Conservation (phyloP, 2,329 filamentous ascomycete genomes). For the Arachnomyces sp. region DNA sequence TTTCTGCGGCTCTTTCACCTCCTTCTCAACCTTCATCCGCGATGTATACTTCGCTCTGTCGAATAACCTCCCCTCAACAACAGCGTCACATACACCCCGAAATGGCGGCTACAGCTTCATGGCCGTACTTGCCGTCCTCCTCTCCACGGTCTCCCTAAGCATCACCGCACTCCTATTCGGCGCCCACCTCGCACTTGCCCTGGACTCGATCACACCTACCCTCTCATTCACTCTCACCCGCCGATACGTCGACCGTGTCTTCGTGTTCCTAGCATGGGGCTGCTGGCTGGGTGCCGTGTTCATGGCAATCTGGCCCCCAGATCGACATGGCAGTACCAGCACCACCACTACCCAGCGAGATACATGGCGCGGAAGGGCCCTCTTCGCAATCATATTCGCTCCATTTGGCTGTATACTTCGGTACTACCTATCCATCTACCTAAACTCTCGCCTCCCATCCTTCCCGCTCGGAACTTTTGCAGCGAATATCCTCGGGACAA, state of each 20-base stretch:
- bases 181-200: conserved; percentile 60
- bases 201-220: conserved; percentile 52
- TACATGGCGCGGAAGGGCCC: conserved; percentile 64
- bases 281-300: conserved; percentile 72
- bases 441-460: conserved; percentile 58
- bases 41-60: conserved; percentile 72
- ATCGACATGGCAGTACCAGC: conserved; percentile 27
- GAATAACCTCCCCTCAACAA: conserved; percentile 53
- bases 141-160: conserved; percentile 63
- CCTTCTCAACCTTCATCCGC: conserved; percentile 76
- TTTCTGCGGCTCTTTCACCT: conserved; percentile 84
- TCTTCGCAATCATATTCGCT: conserved; percentile 74
- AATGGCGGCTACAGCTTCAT: conserved; percentile 74
- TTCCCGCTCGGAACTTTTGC: conserved; percentile 84
- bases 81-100: conserved; percentile 39
- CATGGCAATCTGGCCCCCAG: conserved; percentile 62
- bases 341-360: conserved; percentile 29
- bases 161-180: conserved; percentile 63
- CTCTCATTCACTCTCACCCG: conserved; percentile 52
- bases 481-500: conserved; percentile 71
- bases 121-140: conserved; percentile 66
- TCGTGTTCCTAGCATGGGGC: conserved; percentile 59
- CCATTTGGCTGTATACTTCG: conserved; percentile 68
- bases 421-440: conserved; percentile 60
- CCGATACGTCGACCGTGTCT: conserved; percentile 53